Conservation (phyloP, 345 rosid species). For the Eucalyptus caleyi region DNA sequence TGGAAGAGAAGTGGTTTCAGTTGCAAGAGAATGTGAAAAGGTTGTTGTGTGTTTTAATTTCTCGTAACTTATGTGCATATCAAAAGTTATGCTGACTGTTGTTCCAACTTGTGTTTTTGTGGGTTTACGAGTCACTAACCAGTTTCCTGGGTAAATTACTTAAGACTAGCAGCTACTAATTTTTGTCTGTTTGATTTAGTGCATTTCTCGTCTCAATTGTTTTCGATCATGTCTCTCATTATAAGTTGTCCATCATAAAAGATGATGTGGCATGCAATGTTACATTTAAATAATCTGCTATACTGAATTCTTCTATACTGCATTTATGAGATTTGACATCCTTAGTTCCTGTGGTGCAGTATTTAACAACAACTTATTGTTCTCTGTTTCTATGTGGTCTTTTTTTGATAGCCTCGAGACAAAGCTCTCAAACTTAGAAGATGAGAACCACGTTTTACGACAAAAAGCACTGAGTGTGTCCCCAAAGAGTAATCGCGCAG, state of each 20-base stretch:
- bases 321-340: neutral
- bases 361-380: neutral
- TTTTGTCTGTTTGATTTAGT: neutral
- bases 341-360: neutral
- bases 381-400: neutral
- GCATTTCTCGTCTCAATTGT: neutral
- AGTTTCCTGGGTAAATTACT: neutral
- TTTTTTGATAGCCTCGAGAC: slow-evolving; percentile 42
- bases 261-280: neutral
- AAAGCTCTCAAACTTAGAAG: slow-evolving; percentile 64
- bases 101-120: neutral
- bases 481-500: slow-evolving; percentile 34
- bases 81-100: neutral
- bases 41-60: slow-evolving; percentile 10
- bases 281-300: neutral
- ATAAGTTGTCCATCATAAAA: neutral
- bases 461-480: slow-evolving; percentile 56
- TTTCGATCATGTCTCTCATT: neutral
- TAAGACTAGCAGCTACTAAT: neutral
- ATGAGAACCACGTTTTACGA: slow-evolving; percentile 77
- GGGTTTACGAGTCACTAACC: neutral
- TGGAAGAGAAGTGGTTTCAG: slow-evolving; percentile 57
- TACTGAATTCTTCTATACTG: neutral
- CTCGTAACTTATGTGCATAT: neutral
- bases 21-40: slow-evolving; percentile 63